Base-by-base conservation (phyloP, 192 early-diverging fungal species). In the Backusella luteola region DNA sequence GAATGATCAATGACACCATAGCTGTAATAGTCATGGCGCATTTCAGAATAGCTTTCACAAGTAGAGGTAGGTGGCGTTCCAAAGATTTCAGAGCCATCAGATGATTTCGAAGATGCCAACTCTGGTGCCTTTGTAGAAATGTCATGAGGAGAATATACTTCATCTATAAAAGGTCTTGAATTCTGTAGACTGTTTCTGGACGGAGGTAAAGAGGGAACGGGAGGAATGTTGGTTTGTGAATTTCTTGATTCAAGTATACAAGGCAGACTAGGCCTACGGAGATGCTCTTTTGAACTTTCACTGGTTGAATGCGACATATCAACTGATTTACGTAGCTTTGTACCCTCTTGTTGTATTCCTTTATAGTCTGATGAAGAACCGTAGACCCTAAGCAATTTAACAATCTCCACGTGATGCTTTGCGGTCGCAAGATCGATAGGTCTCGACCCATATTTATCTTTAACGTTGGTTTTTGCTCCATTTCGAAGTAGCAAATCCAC, bases 401-500 rank as follows among this genome's bases (percentile, higher is more conserved):
- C 84, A 29, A 88, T 83, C 41, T 86, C 87, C 32, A 74, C 73
- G 63, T 88, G 85, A 69, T 85, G 84, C 56, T 86, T 83, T 26
- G 87, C 84, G 17, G 66, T 69, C 19, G 87, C 87, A 5, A 88
- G 81, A 63, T 77, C 73, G 36, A 83, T 73, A 11, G 87, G 85
- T 49, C 84, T 78, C 38, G 87, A 83, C 4, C 87, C 87, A 78
- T 88, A 88, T 79, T 88, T 88, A 73, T 93, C 92, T 63, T 79
- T 82, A 15, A 89, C 59, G n/a, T 93, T 87, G 15, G 83, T 68
- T 2, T 76, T 79, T 14, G 92, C 93, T 23, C 90, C 89, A 63
- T 87, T 81, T 38, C 82, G 75, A 32, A 96, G 78, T 26, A 95
- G 82, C 6, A 87, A 73, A 29, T 90, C 85, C 0, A 90, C 85